Conservation (phyloP, 1,139 yeast genomes). For the Yamadazyma dendronema region DNA sequence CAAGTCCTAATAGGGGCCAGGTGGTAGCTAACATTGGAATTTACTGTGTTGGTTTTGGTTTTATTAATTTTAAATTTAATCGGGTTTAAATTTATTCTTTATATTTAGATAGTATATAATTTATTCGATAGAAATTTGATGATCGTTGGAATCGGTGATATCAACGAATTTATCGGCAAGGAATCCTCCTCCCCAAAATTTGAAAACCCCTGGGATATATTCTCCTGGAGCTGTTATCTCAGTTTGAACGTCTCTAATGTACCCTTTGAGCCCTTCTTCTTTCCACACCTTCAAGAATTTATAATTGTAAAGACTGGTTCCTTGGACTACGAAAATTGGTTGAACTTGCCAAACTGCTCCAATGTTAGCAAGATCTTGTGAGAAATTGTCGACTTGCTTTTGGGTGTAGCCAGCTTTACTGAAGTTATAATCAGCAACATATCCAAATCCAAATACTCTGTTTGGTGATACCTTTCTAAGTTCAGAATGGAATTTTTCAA, state of each 20-base stretch:
- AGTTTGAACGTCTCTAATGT: slow-evolving; percentile 18
- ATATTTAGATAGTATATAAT: neutral
- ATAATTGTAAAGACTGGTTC: slow-evolving; percentile 14
- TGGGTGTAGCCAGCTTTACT: slow-evolving; percentile 51
- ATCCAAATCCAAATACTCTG: slow-evolving; percentile 55
- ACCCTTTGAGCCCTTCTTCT: slow-evolving; percentile 20
- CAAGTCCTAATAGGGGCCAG: no score
- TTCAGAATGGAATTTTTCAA: slow-evolving; percentile 44
- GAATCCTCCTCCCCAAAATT: slow-evolving; percentile 10
- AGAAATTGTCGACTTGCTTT: slow-evolving; percentile 44
- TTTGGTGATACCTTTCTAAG: slow-evolving; percentile 49
- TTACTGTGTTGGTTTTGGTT: no score
- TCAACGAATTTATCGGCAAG: slow-evolving; percentile 12
- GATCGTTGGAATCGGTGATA: slow-evolving; percentile 11
- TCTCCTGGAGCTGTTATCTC: slow-evolving; percentile 10
- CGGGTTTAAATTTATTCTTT: no score
- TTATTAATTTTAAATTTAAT: no score
- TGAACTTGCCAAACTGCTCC: slow-evolving; percentile 45
- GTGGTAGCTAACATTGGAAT: no score
- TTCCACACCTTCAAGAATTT: slow-evolving; percentile 20
- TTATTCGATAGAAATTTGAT: slow-evolving; percentile 12
- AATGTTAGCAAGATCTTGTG: slow-evolving; percentile 52
- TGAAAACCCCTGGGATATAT: slow-evolving; percentile 10
- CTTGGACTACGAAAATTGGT: slow-evolving; percentile 21
- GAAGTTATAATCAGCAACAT: slow-evolving; percentile 62